Base-by-base conservation (phyloP, 1,139 yeast species). In the Geotrichum citri-aurantii region DNA sequence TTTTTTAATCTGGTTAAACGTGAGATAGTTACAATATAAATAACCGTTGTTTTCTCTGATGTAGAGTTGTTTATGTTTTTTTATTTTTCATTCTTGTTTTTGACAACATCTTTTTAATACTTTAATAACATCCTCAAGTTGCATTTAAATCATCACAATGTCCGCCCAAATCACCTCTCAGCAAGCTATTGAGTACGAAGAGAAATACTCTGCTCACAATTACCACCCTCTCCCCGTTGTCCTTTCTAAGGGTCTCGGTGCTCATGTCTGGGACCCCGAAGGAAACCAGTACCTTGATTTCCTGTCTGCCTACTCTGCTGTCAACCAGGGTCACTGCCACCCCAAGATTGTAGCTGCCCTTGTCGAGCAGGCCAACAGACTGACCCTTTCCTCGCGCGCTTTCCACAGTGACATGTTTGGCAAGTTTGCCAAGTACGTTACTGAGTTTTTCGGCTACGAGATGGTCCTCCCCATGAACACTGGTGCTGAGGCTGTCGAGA, bases 401-500 rank as follows among this genome's bases (percentile, higher is more conserved):
- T 93, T 92, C 73, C 88, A 95, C 46, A 86, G 89, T 61, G 97
- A 92, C 72, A 86, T 85, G 17, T 90, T 92, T 71, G 96, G 96
- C 55, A 81, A 81, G 52, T 92, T 84, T 70, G 95, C 97, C 66
- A 89, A 91, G 74, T 93, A 82, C 70, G 79, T 91, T 62, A 90
- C 97, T 59, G 95, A 91, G 72, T 92, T 77, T 72, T 92, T 93
- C 77, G 82, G 85, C 71, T 92, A 89, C 74, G 99, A 92, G 69
- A 86, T 85, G 88, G 93, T 92, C 8, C 79, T 92, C 73, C 99
- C 99, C 65, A 92, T 92, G 97, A 92, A 92, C 78, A 92, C 98
- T 10, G 99, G 99, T 71, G 97, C 97, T 31, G 98, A 92, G 76
- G 99, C 99, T 12, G 99, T 92, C 54, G 99, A 92, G 77, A 90